Conservation (phyloP, 2,329 filamentous ascomycete genomes). For the Chrysoporthe deuterocubensis region DNA sequence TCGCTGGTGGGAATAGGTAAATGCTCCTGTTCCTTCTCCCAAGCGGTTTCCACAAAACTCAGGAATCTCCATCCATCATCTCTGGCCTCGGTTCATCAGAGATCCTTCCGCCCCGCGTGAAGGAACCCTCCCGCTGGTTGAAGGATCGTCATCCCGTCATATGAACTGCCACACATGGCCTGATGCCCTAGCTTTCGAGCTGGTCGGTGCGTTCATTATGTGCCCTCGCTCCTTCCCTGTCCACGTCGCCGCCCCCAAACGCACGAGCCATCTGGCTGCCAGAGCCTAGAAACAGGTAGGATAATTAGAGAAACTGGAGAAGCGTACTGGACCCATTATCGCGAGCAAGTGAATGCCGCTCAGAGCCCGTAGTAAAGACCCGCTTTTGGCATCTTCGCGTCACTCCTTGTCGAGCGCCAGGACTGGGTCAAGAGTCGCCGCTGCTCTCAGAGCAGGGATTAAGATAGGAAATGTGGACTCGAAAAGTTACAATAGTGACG, state of each 20-base stretch:
- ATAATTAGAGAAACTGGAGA: slow-evolving; percentile 1
- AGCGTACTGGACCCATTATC: not conserved
- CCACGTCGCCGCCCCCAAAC: not conserved
- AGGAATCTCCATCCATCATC: not conserved
- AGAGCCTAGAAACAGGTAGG: slow-evolving; percentile 9
- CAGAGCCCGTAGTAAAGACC: slow-evolving; percentile 13
- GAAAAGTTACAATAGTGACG: slow-evolving; percentile 5
- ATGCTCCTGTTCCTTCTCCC: not conserved
- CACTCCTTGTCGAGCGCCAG: slow-evolving; percentile 15
- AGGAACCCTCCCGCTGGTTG: not conserved
- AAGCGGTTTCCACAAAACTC: not conserved
- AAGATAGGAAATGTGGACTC: not conserved
- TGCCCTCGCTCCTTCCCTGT: not conserved
- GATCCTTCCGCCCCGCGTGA: slow-evolving; percentile 10
- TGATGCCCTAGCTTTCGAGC: not conserved
- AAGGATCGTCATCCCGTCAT: slow-evolving; percentile 8
- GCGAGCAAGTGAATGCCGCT: slow-evolving; percentile 3
- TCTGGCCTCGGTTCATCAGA: not conserved
- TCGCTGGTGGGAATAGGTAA: not conserved
- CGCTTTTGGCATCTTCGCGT: slow-evolving; percentile 6
- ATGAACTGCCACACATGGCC: not conserved
- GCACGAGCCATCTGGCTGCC: slow-evolving; percentile 7
- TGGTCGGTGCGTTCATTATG: not conserved
- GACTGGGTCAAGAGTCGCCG: slow-evolving; percentile 11
- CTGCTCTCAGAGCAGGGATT: slow-evolving; percentile 21